A percentile compares a stretch with the other conserved stretches of the same genome.
Evolutionary conservation across 306 rosid genomes (phyloP).

Genomic region (Prunus armeniaca): DNA sequence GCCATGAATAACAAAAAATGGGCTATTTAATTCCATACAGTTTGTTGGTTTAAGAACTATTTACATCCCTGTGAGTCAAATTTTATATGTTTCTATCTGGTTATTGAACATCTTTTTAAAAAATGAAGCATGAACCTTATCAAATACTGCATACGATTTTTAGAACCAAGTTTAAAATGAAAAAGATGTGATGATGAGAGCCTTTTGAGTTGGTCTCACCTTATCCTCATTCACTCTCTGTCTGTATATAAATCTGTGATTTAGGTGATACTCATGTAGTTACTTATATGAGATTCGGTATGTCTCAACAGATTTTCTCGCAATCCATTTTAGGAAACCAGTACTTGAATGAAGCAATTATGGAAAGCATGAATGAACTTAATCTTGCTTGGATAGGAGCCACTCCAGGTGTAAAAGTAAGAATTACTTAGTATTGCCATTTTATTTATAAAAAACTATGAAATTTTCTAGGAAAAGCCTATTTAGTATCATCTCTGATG

Average conservation of each 20-base stretch:
- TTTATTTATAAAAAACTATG: neutral
- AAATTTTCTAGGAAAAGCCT: neutral
- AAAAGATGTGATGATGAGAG: neutral
- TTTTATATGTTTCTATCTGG: neutral
- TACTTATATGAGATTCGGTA: neutral
- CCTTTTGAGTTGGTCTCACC: neutral
- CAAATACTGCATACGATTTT: neutral
- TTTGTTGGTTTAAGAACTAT: neutral
- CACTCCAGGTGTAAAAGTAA: conserved; percentile 30
- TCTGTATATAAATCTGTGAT: neutral
- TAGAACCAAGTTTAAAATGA: neutral
- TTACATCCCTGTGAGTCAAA: neutral
- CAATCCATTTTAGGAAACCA: conserved; percentile 17
- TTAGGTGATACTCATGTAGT: neutral
- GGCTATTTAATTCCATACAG: neutral
- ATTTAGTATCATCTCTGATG: neutral
- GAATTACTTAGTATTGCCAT: conserved; percentile 2
- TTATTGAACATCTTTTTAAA: neutral
- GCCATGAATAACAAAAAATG: neutral
- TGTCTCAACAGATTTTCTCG: neutral
- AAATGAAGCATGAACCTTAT: neutral
- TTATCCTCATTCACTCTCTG: neutral
- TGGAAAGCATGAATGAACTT: conserved; percentile 6
- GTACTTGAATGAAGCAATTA: conserved; percentile 24
- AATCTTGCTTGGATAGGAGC: conserved; percentile 40